Conservation (phyloP, 768 basidiomycete species). For the Pleurotus ostreatus region DNA sequence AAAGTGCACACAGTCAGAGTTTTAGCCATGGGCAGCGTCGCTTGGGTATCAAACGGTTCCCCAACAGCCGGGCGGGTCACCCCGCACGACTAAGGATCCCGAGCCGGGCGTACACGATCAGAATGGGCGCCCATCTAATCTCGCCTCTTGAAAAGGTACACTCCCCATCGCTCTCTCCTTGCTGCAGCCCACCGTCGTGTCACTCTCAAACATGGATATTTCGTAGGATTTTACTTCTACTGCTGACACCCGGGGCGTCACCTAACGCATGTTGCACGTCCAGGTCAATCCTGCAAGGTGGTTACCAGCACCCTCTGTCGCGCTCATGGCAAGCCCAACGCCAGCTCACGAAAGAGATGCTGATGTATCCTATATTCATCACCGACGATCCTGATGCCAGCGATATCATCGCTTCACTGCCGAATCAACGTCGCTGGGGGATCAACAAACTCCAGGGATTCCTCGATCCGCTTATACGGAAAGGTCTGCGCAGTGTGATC, state of each 20-base stretch:
- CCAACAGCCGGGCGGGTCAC: neutral
- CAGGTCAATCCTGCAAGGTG: constrained; percentile 85
- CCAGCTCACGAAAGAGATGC: constrained; percentile 83
- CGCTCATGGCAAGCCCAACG: constrained; percentile 85
- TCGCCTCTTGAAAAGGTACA: neutral
- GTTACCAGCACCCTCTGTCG: constrained; percentile 88
- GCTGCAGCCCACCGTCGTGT: neutral
- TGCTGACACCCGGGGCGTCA: neutral
- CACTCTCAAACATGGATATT: constrained; percentile 32
- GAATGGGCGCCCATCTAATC: neutral
- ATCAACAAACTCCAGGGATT: constrained; percentile 89
- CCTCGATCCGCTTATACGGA: constrained; percentile 80
- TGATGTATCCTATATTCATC: constrained; percentile 99
- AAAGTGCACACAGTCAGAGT: neutral
- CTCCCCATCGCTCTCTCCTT: neutral
- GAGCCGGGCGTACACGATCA: neutral
- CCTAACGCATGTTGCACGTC: constrained; percentile 8
- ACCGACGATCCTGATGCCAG: constrained; percentile 89
- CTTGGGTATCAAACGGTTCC: constrained; percentile 6
- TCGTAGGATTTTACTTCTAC: constrained; percentile 29
- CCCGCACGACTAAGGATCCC: neutral
- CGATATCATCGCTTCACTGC: constrained; percentile 71
- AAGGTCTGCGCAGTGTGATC: constrained; percentile 89
- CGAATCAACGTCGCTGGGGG: constrained; percentile 92
- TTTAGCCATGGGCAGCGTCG: neutral